phyloP scores from a whole-genome alignment of 495 filamentous ascomycete species.

The Xylaria bambusicola region DNA sequence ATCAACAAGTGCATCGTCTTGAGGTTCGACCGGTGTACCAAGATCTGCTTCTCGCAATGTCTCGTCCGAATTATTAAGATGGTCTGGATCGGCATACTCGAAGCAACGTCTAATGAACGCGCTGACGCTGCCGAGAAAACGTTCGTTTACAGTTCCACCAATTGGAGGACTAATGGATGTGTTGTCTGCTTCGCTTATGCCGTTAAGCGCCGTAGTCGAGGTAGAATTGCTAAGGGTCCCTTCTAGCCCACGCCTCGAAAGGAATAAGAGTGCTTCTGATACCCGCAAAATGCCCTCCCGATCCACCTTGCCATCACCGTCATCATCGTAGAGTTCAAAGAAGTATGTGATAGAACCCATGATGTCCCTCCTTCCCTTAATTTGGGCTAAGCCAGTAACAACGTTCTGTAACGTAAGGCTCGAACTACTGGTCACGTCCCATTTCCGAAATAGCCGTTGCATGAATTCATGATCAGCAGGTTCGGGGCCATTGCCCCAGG shows the following conservation, averaged over 20 bases:
- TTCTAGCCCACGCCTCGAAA: conserved; percentile 84
- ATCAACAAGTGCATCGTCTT: conserved; percentile 24
- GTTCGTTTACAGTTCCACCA: conserved; percentile 62
- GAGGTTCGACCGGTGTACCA: conserved; percentile 25
- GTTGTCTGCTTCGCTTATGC: conserved; percentile 31
- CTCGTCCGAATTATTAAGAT: conserved; percentile 57
- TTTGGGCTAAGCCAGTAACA: conserved; percentile 81
- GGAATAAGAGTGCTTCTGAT: conserved; percentile 90
- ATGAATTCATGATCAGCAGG: conserved; percentile 97
- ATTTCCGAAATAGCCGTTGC: conserved; percentile 81
- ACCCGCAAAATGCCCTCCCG: conserved; percentile 94
- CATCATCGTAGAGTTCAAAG: conserved; percentile 95
- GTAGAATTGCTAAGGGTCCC: conserved; percentile 59
- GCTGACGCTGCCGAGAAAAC: conserved; percentile 86
- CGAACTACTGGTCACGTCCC: conserved; percentile 77
- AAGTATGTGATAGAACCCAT: conserved; percentile 98
- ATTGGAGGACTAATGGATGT: conserved; percentile 35
- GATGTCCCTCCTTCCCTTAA: conserved; percentile 91
- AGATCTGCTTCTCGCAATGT: conserved; percentile 17
- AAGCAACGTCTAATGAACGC: conserved; percentile 96
- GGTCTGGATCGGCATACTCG: conserved; percentile 96
- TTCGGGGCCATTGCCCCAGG: conserved; percentile 75
- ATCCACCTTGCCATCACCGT: conserved; percentile 89
- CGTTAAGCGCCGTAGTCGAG: conserved; percentile 39
- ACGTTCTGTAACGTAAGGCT: conserved; percentile 85